phyloP scores from a whole-genome alignment of 208 protist genomes.

The Phytomonas sp. region DNA sequence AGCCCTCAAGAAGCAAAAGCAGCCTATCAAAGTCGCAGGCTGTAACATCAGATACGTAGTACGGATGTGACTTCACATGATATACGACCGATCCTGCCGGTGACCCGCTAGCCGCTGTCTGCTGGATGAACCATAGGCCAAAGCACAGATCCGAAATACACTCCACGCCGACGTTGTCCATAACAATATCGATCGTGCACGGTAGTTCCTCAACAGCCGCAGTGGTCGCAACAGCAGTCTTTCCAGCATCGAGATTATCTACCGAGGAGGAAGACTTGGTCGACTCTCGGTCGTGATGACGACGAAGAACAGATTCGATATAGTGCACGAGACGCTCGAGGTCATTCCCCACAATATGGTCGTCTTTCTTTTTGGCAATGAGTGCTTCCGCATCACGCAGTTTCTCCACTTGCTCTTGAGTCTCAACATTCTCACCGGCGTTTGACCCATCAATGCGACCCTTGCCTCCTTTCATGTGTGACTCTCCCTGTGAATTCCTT shows the following conservation, averaged over 20 bases:
- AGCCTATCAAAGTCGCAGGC: conserved; percentile 60
- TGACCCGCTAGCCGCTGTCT: conserved; percentile 15
- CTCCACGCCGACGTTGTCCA: conserved; percentile 86
- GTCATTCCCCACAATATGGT: conserved; percentile 62
- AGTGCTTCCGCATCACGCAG: conserved; percentile 31
- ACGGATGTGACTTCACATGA: conserved; percentile 85
- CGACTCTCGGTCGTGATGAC: background rate
- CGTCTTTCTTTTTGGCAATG: conserved; percentile 29
- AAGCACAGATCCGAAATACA: conserved; percentile 69
- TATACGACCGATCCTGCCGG: conserved; percentile 29
- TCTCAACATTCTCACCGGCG: conserved; percentile 1
- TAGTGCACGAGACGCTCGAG: conserved; percentile 11
- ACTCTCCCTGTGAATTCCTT: conserved; percentile 16
- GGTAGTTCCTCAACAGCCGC: conserved; percentile 8
- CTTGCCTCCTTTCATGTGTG: conserved; percentile 2
- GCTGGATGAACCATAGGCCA: conserved; percentile 61
- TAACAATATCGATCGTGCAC: conserved; percentile 65
- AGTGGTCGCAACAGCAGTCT: background rate
- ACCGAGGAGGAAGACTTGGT: background rate
- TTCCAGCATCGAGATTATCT: background rate
- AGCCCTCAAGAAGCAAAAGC: conserved; percentile 31
- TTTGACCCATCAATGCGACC: background rate
- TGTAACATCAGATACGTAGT: conserved; percentile 87
- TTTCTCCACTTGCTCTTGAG: conserved; percentile 6
- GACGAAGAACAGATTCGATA: conserved; percentile 7